Base-by-base conservation (phyloP, 2,329 filamentous ascomycete species). In the Venturia effusa region DNA sequence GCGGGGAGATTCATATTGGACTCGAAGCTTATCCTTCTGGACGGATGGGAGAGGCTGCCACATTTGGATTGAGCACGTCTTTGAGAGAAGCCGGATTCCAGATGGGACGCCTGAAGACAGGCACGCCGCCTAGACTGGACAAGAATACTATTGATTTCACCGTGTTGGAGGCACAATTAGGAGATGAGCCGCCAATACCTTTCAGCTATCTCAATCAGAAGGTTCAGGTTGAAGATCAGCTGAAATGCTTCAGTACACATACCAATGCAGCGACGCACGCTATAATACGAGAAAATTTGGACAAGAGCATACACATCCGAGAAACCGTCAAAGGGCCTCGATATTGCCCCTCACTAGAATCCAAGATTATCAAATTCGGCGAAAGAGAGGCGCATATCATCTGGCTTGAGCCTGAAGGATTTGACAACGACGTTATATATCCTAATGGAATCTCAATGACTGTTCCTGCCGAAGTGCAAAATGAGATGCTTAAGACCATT, bases 361-460 rank as follows among this genome's bases (percentile, higher is more conserved):
- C 92, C 19, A 99, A 99, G 75, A 83, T 99, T 61, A 88, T 97
- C 55, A 86, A 90, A 10, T 99, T 99, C 72, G 81, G 85, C 4
- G 83, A 94, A 67, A 94, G 92, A 73, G 79, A 86, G 24, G 82
- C 81, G 6, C 94, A 99, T 70, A 90, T 96, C 68, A 88, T 99
- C 63, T 99, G 94, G 94, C 84, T 99, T 17, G 94, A 99, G 74
- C 94, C 93, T 0, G 94, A 99, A 79, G 94, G 94, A 2, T 95
- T 97, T 70, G 84, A 92, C 67, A 95, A 85, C 72, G 85, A 95
- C 68, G 82, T 96, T 55, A 87, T 99, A 64, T 99, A 99, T 72
- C 94, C 94, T 0, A 99, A 99, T 71, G 94, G 94, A 0, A 87
- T 99, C 45, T 96, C 92, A 34, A 97, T 97, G 91, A 99, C 94